phyloP scores from a whole-genome alignment of 2,329 filamentous ascomycete genomes.

The Claviceps sp. region DNA sequence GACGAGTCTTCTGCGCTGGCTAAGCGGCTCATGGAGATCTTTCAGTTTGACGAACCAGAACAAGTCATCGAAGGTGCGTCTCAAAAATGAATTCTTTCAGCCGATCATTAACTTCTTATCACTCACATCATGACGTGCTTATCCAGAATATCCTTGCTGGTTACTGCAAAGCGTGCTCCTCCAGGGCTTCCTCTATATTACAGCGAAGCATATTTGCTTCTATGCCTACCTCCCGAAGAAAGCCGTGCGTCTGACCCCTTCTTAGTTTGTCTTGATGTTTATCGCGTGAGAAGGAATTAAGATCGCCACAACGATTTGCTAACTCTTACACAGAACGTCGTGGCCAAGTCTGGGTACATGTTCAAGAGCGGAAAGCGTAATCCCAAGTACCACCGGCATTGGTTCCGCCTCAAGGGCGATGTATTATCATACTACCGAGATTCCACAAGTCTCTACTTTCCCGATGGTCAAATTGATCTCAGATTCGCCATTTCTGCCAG shows the following conservation, averaged over 20 bases:
- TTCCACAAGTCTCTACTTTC: conserved; percentile 78
- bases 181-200: conserved; percentile 94
- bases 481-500: conserved; percentile 83
- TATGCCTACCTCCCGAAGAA: conserved; percentile 96
- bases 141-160: conserved; percentile 79
- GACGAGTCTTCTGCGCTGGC: conserved; percentile 48
- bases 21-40: conserved; percentile 66
- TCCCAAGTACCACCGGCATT: conserved; percentile 77
- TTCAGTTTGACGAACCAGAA: conserved; percentile 68
- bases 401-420: conserved; percentile 86
- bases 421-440: conserved; percentile 82
- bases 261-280: not conserved
- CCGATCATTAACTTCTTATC: conserved; percentile 4
- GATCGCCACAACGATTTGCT: conserved; percentile 4
- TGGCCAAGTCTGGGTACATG: conserved; percentile 77
- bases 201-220: conserved; percentile 84
- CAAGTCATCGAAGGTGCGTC: conserved; percentile 68
- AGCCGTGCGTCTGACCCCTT: conserved; percentile 39
- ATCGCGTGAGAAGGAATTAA: too few species aligned
- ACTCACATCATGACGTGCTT: not conserved
- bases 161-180: conserved; percentile 80
- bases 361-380: conserved; percentile 81
- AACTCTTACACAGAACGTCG: conserved; percentile 40
- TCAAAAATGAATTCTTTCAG: not conserved
- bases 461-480: conserved; percentile 80